Evolutionary conservation across 345 rosid species (phyloP).

Genomic region (Gossypium australe): DNA sequence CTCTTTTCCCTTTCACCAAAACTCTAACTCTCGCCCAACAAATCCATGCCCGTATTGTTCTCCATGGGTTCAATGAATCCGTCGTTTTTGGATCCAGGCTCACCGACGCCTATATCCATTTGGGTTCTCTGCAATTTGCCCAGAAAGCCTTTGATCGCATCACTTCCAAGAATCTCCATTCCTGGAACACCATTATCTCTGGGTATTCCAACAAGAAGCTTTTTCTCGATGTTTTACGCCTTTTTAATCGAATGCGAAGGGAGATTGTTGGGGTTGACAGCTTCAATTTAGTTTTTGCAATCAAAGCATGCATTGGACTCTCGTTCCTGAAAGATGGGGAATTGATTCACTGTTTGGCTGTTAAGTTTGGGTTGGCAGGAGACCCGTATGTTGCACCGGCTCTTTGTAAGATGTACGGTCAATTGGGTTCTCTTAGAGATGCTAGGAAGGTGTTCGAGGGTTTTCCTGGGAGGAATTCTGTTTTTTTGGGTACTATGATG

Average conservation of each 20-base stretch:
- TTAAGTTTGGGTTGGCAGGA: slow-evolving; percentile 31
- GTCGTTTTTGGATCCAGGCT: slow-evolving; percentile 28
- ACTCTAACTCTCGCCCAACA: slow-evolving; percentile 28
- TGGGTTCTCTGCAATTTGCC: slow-evolving; percentile 30
- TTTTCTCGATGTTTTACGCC: slow-evolving; percentile 17
- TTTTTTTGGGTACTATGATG: slow-evolving; percentile 57
- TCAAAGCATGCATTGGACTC: slow-evolving; percentile 35
- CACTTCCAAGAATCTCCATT: slow-evolving; percentile 21
- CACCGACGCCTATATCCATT: slow-evolving; percentile 31
- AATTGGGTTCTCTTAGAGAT: slow-evolving; percentile 32
- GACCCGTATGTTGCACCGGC: slow-evolving; percentile 42
- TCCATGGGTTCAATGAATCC: slow-evolving; percentile 23
- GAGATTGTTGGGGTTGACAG: slow-evolving; percentile 29
- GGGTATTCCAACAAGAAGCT: slow-evolving; percentile 28
- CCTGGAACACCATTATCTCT: slow-evolving; percentile 41
- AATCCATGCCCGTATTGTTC: slow-evolving; percentile 25
- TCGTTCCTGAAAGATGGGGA: slow-evolving; percentile 15
- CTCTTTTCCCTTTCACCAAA: slow-evolving; percentile 24
- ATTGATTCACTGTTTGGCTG: slow-evolving; percentile 31
- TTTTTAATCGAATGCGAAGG: slow-evolving; percentile 34
- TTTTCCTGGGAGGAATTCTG: slow-evolving; percentile 35
- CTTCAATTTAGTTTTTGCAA: slow-evolving; percentile 45
- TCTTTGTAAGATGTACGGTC: slow-evolving; percentile 38
- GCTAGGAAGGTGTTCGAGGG: slow-evolving; percentile 52
- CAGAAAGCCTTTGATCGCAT: slow-evolving; percentile 25